Evolutionary conservation across 805 yeast species (phyloP).

Genomic region (Nakazawaea peltata): DNA sequence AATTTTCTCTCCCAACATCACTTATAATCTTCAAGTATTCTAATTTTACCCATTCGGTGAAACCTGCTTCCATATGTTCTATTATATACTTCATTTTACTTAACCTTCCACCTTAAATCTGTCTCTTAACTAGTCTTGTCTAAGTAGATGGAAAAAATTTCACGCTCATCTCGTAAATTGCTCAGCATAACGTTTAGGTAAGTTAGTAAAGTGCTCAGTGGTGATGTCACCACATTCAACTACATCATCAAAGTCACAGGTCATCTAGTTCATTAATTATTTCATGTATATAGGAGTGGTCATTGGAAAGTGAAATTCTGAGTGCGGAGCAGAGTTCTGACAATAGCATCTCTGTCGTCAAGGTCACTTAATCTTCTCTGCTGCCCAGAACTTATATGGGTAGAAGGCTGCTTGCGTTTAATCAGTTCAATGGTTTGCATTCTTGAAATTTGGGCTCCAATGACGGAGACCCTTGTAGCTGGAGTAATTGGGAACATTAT

Average conservation of each 20-base stretch:
- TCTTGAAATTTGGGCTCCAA: slow-evolving; percentile 2
- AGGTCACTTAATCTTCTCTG: slow-evolving; percentile 1
- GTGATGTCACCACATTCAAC: too few relatives aligned
- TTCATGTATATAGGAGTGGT: too few relatives aligned
- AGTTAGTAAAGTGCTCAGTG: too few relatives aligned
- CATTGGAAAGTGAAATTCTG: too few relatives aligned
- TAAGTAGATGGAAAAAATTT: too few relatives aligned
- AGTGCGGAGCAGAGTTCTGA: too few relatives aligned
- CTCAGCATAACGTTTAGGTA: too few relatives aligned
- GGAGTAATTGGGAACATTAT: slow-evolving; percentile 7
- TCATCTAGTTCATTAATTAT: too few relatives aligned
- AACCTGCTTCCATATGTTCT: slow-evolving; percentile 96
- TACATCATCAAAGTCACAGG: too few relatives aligned
- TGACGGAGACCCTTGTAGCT: slow-evolving; percentile 4
- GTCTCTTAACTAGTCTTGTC: background rate
- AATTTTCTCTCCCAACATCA: slow-evolving; percentile 74
- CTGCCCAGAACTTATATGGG: background rate
- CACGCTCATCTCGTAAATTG: too few relatives aligned
- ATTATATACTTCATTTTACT: slow-evolving; percentile 74
- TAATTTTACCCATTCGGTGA: slow-evolving; percentile 90
- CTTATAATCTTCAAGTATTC: slow-evolving; percentile 78
- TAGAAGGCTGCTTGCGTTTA: too few relatives aligned
- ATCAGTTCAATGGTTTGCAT: background rate
- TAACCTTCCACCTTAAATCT: background rate
- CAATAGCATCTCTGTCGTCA: too few relatives aligned